Percentiles rank a stretch among this genome's conserved stretches.
These are phyloP conservation scores for Gossypium rotundifolium DNA, from an alignment of 345 rosid species.

Conservation along the genomic window DNA sequence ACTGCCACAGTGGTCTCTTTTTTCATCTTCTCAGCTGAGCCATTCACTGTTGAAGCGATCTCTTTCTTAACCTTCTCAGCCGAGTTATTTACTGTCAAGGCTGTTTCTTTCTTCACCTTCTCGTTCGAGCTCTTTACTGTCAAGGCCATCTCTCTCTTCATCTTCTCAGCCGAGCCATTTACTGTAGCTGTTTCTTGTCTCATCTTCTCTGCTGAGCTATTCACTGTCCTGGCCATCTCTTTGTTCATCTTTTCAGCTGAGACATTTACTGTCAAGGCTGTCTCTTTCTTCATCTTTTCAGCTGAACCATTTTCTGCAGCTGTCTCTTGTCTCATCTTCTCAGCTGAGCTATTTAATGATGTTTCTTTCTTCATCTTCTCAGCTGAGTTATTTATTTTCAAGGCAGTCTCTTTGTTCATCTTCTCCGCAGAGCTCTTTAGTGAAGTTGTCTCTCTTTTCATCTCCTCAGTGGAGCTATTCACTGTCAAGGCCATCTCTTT, in stretches of 20 bases:
- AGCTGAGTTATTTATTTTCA: constrained; percentile 15
- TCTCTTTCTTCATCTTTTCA: constrained; percentile 26
- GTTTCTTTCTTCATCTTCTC: constrained; percentile 34
- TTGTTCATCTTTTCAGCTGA: constrained; percentile 6
- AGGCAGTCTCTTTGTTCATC: constrained; percentile 21
- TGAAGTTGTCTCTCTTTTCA: neutral
- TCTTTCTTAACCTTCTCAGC: constrained; percentile 25
- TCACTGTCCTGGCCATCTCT: neutral
- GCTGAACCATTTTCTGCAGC: constrained; percentile 16
- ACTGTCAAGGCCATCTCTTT: constrained; percentile 23
- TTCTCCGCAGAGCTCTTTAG: constrained; percentile 21
- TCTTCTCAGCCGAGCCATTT: neutral
- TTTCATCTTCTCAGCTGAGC: constrained; percentile 21
- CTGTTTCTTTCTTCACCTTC: constrained; percentile 21
- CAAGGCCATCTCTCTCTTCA: neutral
- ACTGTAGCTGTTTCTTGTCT: constrained; percentile 21
- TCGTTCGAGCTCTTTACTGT: neutral
- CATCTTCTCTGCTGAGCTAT: neutral
- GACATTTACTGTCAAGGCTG: constrained; percentile 10
- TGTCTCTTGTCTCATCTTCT: constrained; percentile 30
- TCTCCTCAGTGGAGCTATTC: constrained; percentile 13
- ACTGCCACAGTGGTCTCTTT: constrained; percentile 21
- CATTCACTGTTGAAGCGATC: constrained; percentile 10
- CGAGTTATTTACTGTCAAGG: constrained; percentile 6
- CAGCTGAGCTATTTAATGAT: constrained; percentile 21